Base-by-base conservation (phyloP, 1,284 basidiomycete species). In the Leccinum griseonigrum region DNA sequence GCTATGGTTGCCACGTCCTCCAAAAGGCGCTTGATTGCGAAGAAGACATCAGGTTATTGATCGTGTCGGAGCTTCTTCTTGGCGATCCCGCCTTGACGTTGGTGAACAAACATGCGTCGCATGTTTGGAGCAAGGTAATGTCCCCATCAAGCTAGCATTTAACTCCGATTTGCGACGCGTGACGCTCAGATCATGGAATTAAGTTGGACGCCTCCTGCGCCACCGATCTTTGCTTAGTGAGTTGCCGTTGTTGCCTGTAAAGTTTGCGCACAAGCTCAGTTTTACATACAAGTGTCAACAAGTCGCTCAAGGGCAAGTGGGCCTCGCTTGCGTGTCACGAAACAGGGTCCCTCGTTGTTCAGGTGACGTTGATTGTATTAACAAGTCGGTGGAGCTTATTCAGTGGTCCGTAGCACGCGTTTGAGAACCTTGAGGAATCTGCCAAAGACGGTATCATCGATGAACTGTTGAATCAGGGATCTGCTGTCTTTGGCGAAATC, bases 11-110 rank as follows among this genome's bases (percentile, higher is more conserved):
- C 56, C 91, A 93, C 68, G 91, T 93, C 36, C 79, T 93, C 3
- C 91, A 93, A 71, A 93, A 93, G 73, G 91, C 91, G n/a, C 82
- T 93, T 38, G 91, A 93, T 67, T 92, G 91, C 69, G 91, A 93
- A 67, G 90, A 93, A 73, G 90, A 92, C 59, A 86, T 92, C 46
- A 81, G 90, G 48, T 75, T 92, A 34, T 73, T 91, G 59, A 91
- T 93, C 62, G 91, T 93, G 32, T 89, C 88, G 1, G 91, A 93
- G 72, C 81, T 93, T 40, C 81, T 93, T 40, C 80, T 87, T 18
- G 88, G 90, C 1, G 91, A 92, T 69, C 90, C 91, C 9, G 89
- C 90, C 2, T 83, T 90, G 71, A 93, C 91, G 6, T 79, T 93
- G 26, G 87, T 92, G 11, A 93, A 93, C 73, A 93, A 93, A 72